phyloP scores from a whole-genome alignment of 2,329 filamentous ascomycete species.

The Neonectria sp. region DNA sequence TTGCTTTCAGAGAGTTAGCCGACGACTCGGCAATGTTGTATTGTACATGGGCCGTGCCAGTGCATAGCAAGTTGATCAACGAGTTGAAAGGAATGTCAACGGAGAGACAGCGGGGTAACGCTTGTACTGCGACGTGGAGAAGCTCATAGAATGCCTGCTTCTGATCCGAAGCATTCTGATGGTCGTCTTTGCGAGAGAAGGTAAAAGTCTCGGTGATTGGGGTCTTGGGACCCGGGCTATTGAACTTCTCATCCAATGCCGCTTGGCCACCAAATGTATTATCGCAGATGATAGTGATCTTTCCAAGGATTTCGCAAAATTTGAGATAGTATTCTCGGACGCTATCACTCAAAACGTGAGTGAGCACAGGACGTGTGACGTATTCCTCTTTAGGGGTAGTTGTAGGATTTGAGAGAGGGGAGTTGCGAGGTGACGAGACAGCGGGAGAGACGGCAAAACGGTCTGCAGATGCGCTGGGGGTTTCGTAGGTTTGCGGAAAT shows the following conservation, averaged over 20 bases:
- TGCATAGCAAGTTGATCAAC: constrained; percentile 94
- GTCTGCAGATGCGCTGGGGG: constrained; percentile 59
- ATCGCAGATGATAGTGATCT: constrained; percentile 96
- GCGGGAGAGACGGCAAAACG: constrained; percentile 61
- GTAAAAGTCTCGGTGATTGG: constrained; percentile 96
- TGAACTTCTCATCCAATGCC: constrained; percentile 95
- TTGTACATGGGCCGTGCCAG: constrained; percentile 95
- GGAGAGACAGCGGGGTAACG: constrained; percentile 92
- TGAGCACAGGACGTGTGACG: constrained; percentile 76
- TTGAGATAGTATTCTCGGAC: constrained; percentile 88
- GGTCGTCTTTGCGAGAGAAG: constrained; percentile 87
- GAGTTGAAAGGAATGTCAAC: constrained; percentile 93
- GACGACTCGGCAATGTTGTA: constrained; percentile 93
- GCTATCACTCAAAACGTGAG: constrained; percentile 77
- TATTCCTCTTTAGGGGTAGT: constrained; percentile 69
- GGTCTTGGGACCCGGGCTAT: constrained; percentile 88
- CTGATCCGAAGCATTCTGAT: constrained; percentile 80
- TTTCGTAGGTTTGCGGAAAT: constrained; percentile 80
- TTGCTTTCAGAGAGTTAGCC: constrained; percentile 93
- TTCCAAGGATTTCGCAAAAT: constrained; percentile 95
- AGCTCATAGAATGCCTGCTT: constrained; percentile 97
- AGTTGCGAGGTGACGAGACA: constrained; percentile 54
- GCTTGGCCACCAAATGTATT: constrained; percentile 98
- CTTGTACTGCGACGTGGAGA: constrained; percentile 94
- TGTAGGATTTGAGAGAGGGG: constrained; percentile 43